Conservation (phyloP, 2,329 filamentous ascomycete genomes). For the Ophiocordyceps unilateralis region DNA sequence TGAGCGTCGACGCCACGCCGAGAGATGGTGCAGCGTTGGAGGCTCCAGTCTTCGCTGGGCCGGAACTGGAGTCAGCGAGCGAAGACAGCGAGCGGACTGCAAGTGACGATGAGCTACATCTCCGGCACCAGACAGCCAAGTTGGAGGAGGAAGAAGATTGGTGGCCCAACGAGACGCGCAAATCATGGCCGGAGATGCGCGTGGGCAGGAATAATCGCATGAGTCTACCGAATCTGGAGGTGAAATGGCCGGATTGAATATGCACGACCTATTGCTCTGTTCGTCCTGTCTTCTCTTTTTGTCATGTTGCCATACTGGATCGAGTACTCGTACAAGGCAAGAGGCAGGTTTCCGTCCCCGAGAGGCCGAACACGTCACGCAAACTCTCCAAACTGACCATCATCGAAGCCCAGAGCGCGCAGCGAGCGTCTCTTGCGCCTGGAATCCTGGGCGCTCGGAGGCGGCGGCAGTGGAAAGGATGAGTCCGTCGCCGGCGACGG, state of each 20-base stretch:
- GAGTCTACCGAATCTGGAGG: conserved; percentile 2
- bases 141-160: not conserved
- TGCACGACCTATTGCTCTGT: not conserved
- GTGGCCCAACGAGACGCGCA: not conserved
- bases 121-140: not conserved
- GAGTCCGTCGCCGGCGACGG: conserved; percentile 14
- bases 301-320: no score
- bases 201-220: not conserved
- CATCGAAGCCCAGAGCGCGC: conserved; percentile 63
- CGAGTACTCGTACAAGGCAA: no score
- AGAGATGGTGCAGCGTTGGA: no score
- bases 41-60: not conserved
- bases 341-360: no score
- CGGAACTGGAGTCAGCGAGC: not conserved
- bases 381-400: conserved; percentile 81
- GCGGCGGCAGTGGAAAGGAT: conserved; percentile 40
- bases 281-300: no score
- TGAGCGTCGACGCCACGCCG: no score
- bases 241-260: conserved; percentile 1
- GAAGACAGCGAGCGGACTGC: not conserved
- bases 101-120: not conserved
- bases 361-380: no score
- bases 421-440: conserved; percentile 40
- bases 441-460: conserved; percentile 40
- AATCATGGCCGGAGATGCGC: not conserved